Base-by-base conservation (phyloP, 371 early-diverging fungal genomes). In the Mucor indicus region DNA sequence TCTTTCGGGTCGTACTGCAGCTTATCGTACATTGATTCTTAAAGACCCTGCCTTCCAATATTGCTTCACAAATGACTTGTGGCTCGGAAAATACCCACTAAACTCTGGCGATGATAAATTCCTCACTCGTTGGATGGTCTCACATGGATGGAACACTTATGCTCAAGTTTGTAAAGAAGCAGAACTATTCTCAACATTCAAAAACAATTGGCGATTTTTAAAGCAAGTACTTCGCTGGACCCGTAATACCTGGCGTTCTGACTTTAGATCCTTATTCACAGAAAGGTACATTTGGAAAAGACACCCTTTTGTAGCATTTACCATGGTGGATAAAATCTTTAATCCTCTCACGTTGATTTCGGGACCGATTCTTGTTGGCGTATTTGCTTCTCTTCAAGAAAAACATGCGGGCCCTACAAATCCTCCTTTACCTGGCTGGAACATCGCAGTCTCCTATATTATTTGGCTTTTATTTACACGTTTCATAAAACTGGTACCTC, bases 21-120 rank as follows among this genome's bases (percentile, higher is more conserved):
- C 85, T 7, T 87, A 87, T 62, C 80, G 88, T 24, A 85, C 86
- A 1, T 62, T 77, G 32, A 87, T 87, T 50, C 67, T 87, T 16
- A 84, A 84, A 53, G 86, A 86, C 54, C 88, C 86, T 4, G 75
- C 72, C 25, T 87, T 87, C 62, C 85, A 85, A 47, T 74, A 83
- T 51, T 60, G 70, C 10, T 87, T 87, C 49, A 83, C 82, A 6
- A 77, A 87, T 42, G 88, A 87, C 55, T 81, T 79, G 36, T 87
- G 88, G 88, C 53, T 73, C 27, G 76, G 79, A 22, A 83, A 83
- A 59, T 85, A 84, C 57, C 82, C 82, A 23, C 79, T 86, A 45
- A 86, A 87, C 51, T 84, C 85, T 4, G 88, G 88, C 22, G 88
- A 87, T 44, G 88, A 87, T 65, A 87, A 87, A 56, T 87, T 87